Evolutionary conservation across 345 rosid species (phyloP), one percentile per base, ranked within the genome.

Genomic region (Punica granatum): DNA sequence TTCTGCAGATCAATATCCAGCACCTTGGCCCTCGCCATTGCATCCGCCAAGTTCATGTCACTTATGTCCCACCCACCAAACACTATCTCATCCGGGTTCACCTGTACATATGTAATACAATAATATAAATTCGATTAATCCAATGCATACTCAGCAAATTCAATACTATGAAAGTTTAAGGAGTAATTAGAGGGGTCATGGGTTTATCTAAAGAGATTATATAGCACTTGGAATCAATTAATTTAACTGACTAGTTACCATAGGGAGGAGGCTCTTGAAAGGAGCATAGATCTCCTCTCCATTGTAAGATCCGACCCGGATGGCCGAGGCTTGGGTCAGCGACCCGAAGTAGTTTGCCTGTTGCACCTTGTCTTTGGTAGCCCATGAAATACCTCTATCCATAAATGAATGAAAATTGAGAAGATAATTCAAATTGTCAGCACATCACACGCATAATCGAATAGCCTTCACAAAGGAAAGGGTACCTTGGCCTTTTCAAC

Each of bases 51-150:
- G 84, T 89, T 94, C 98, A 91, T 88, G 73, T 85, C 83, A 66
- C 93, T 94, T 73, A 94, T 94, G 82, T 94, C 99, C 99, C 99
- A 94, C 39, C 99, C 99, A 11, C 96, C 99, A 73, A 94, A 88
- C 74, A 91, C 96, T 34, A 94, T 73, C 28, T 89, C 92, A 73
- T 91, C 96, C 0, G 99, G 99, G 77, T 88, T 94, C 80, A 89
- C 92, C 96, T 90, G 41, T 61, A 53, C 33, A 32, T 56, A 1
- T 2, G 16, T 10, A 1, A 44, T 10, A 46, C 14, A 1, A 44
- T 10, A 46, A 44, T 23, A 66, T 37, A 5, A 11, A 37, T 11
- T 37, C 41, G 11, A 37, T 11, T 5, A 37, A 37, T 11, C 41
- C 11, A 37, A 37, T 37, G n/a, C n/a, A n/a, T n/a, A n/a, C n/a